Percentiles rank a stretch among this genome's conserved stretches.
Evolutionary conservation across 1,284 basidiomycete genomes (phyloP).

Genomic region (Moesziomyces antarcticus): DNA sequence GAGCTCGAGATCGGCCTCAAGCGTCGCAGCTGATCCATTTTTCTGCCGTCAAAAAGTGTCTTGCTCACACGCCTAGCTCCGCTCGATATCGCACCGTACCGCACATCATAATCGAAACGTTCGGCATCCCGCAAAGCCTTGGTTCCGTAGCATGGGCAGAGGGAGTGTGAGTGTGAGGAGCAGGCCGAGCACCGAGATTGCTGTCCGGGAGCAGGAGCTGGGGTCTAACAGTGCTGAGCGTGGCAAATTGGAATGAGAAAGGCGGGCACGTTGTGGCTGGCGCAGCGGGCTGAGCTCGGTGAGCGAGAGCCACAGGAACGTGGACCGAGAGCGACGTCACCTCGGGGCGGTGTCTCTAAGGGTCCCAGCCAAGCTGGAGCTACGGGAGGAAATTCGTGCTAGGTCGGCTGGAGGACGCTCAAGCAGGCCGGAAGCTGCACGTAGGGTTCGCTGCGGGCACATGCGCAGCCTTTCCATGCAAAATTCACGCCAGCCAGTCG

Average conservation of each 20-base stretch:
- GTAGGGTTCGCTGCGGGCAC: not conserved
- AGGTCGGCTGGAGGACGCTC: constrained; percentile 36
- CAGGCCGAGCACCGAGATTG: no score
- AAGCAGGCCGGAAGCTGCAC: not conserved
- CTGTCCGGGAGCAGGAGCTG: no score
- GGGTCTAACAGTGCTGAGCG: not conserved
- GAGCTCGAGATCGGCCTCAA: constrained; percentile 47
- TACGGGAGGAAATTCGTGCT: constrained; percentile 22
- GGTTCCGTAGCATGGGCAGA: no score
- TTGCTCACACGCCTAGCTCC: not conserved
- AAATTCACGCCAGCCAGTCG: not conserved
- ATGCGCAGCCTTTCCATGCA: not conserved
- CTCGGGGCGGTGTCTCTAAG: constrained; percentile 9
- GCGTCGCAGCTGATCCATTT: constrained; percentile 23
- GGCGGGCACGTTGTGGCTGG: not conserved
- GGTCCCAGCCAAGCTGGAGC: constrained; percentile 34
- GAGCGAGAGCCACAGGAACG: constrained; percentile 17
- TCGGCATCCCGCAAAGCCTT: not conserved
- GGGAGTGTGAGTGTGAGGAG: no score
- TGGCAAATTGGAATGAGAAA: not conserved
- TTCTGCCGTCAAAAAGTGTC: no score
- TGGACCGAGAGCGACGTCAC: constrained; percentile 27
- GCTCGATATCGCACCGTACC: not conserved
- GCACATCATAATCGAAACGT: not conserved
- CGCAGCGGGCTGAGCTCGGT: no score